Evolutionary conservation across 305 asterid species (phyloP).

Genomic region (Vinca major): DNA sequence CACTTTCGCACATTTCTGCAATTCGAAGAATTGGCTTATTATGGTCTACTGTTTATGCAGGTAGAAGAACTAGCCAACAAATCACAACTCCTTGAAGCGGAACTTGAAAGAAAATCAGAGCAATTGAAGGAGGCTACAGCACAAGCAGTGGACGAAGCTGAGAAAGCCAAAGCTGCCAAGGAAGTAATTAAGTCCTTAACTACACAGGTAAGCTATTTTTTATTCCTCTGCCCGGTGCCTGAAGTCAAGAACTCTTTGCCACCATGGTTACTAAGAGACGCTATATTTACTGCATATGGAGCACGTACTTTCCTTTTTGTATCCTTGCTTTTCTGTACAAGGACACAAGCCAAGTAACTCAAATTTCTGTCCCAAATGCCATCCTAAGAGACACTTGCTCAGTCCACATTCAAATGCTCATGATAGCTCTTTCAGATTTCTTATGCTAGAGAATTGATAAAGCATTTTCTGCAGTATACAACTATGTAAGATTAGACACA

Average conservation of each 20-base stretch:
- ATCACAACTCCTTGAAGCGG: slow-evolving; percentile 59
- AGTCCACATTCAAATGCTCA: neutral
- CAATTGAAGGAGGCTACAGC: slow-evolving; percentile 53
- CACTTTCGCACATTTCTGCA: no score
- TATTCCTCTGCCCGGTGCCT: neutral
- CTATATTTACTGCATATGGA: neutral
- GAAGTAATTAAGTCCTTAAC: slow-evolving; percentile 67
- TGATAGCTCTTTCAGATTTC: neutral
- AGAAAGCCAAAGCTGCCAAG: slow-evolving; percentile 63
- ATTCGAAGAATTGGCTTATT: slow-evolving; percentile 6
- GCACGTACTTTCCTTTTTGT: neutral
- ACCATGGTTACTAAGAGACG: neutral
- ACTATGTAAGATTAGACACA: neutral
- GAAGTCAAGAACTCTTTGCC: neutral
- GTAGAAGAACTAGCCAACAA: slow-evolving; percentile 63
- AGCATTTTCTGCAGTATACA: neutral
- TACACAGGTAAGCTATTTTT: slow-evolving; percentile 46
- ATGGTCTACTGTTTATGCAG: slow-evolving; percentile 24
- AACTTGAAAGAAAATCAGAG: slow-evolving; percentile 49
- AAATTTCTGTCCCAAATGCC: neutral
- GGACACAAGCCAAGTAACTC: neutral
- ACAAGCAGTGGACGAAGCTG: slow-evolving; percentile 57
- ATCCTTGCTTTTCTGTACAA: neutral
- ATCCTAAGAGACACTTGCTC: neutral
- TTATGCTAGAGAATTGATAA: neutral